Conservation (phyloP, 23 red algal species). For the Agarophyton chilense region DNA sequence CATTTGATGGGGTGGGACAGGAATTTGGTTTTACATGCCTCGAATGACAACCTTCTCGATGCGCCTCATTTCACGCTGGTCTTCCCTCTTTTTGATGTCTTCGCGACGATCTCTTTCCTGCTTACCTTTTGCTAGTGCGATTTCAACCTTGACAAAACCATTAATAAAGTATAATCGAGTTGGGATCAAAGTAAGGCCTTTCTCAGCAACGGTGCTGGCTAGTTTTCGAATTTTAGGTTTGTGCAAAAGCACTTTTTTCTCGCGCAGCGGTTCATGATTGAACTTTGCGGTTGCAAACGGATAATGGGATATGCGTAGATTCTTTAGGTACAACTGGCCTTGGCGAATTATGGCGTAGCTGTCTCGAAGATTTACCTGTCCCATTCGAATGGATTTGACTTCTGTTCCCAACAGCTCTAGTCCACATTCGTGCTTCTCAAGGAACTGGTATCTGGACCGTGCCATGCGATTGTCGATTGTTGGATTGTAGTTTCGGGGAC, state of each 20-base stretch:
- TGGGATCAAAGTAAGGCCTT: conserved; percentile 86
- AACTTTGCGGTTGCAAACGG: conserved; percentile 49
- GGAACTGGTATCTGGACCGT: conserved; percentile 75
- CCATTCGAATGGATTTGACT: conserved; percentile 84
- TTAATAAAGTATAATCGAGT: conserved; percentile 77
- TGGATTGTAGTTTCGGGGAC: conserved; percentile 11
- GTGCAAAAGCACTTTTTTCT: conserved; percentile 80
- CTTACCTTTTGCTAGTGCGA: conserved; percentile 86
- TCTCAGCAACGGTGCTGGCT: conserved; percentile 49
- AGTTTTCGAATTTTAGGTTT: conserved; percentile 90
- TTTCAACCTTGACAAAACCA: conserved; percentile 78
- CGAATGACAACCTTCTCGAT: conserved; percentile 59
- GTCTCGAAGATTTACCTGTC: conserved; percentile 86
- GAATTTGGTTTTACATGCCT: neutral
- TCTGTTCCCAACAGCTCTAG: conserved; percentile 88
- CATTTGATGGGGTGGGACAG: no score
- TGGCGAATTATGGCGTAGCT: conserved; percentile 72
- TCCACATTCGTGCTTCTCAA: conserved; percentile 90
- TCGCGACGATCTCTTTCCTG: conserved; percentile 77
- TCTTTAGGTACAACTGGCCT: conserved; percentile 81
- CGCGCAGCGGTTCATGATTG: conserved; percentile 86
- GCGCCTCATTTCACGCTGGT: conserved; percentile 67
- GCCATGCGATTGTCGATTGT: conserved; percentile 78
- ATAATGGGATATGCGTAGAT: conserved; percentile 75
- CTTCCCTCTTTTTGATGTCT: conserved; percentile 81